Evolutionary conservation across 495 filamentous ascomycete genomes (phyloP), one percentile per base, ranked within the genome.

Genomic region (Annulohypoxylon nitens): DNA sequence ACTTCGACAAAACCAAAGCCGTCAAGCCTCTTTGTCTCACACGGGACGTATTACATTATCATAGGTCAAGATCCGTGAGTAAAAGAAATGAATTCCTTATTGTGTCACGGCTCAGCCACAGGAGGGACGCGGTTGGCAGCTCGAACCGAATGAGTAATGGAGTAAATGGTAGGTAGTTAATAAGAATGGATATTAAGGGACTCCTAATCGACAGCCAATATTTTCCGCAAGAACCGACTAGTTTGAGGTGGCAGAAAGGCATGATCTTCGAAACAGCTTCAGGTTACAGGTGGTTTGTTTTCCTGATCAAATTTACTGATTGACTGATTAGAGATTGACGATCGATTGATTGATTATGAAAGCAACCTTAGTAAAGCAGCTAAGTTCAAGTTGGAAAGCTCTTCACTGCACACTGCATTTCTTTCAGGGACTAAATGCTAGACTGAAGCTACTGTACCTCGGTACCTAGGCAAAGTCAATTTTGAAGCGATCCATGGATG

Each of bases 61-160:
- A 70, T 70, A 64, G 68, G 68, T 43, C 51, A 25, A 36, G 23
- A 50, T 12, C 43, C 16, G 43, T 9, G 4, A 18, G 43, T 47
- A 20, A 25, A 48, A 48, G 48, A 67, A 71, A 64, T 57, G 37
- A 69, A 65, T 45, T 66, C 62, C 48, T 74, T 8, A 61, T 61
- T 61, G 61, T 66, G 30, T 58, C 39, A 62, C 61, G 51, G 71
- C 71, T 74, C 61, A 74, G 71, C 71, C 71, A 74, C 71, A 62
- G 20, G 12, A 41, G 25, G 55, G 34, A 33, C 34, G 48, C 10
- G 14, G 66, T 65, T 67, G 55, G 58, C 51, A 68, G 14, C 47
- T 55, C 48, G 41, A 55, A 39, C 63, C 62, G 57, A 67, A 57
- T 58, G 25, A 18, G 26, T 25, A 47, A 34, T 41, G 30, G 5